Percentiles rank a stretch among this genome's conserved stretches.
Conservation (phyloP, 225 moss, liverwort and hornwort genomes). For the Marchantia polymorpha region DNA sequence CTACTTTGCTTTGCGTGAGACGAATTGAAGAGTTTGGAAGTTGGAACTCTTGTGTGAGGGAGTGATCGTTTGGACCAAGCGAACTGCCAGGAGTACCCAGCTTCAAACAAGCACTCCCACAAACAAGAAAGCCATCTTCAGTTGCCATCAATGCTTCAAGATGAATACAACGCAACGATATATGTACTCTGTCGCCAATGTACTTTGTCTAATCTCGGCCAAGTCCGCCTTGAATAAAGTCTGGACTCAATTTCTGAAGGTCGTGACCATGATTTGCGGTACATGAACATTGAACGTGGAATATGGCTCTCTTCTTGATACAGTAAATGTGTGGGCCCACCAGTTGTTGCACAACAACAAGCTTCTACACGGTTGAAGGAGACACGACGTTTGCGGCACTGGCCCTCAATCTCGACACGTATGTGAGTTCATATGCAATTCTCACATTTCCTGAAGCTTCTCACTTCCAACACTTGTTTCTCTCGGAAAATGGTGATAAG, state of each 20-base stretch:
- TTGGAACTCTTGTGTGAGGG: constrained; percentile 13
- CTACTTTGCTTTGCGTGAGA: neutral
- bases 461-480: too few species aligned
- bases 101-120: constrained; percentile 25
- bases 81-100: neutral
- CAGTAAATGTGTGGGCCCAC: neutral
- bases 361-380: neutral
- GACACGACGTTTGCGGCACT: neutral
- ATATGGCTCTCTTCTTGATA: neutral
- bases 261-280: neutral
- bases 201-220: neutral
- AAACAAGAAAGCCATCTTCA: constrained; percentile 16
- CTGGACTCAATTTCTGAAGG: neutral
- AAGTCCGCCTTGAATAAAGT: too few species aligned
- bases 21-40: neutral
- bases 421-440: neutral
- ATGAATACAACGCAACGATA: neutral
- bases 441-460: neutral
- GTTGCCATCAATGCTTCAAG: neutral
- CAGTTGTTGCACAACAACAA: neutral
- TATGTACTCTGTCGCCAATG: neutral
- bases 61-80: constrained; percentile 7
- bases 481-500: too few species aligned
- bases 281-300: neutral
- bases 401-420: neutral